These are phyloP conservation scores for Lactarius quietus DNA, from an alignment of 768 basidiomycete genomes.

Conservation along the genomic window DNA sequence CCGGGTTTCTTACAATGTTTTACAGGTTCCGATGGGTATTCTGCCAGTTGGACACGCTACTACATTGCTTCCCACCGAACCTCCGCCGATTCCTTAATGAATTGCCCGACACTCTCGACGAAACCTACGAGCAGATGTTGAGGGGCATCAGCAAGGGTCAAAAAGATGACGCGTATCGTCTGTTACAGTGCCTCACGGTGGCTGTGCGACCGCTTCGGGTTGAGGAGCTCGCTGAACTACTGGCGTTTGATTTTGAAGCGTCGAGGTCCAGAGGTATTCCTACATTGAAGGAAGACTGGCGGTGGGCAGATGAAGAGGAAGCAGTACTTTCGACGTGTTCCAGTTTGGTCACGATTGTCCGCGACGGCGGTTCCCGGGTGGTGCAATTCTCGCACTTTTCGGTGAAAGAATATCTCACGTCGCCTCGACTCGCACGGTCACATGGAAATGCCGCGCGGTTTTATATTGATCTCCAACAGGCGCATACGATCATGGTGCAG, in stretches of 20 bases:
- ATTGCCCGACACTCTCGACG: neutral
- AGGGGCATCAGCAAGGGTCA: neutral
- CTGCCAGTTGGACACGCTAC: neutral
- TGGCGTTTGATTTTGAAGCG: neutral
- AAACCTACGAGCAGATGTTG: neutral
- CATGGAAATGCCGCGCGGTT: neutral
- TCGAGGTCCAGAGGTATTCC: neutral
- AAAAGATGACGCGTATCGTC: neutral
- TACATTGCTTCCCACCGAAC: neutral
- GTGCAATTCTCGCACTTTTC: neutral
- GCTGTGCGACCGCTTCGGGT: neutral
- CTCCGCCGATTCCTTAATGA: neutral
- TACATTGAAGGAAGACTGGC: neutral
- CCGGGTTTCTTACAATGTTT: neutral
- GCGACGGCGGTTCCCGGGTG: neutral
- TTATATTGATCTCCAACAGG: neutral
- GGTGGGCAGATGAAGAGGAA: neutral
- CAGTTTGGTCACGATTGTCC: neutral
- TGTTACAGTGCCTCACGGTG: neutral
- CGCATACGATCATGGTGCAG: neutral
- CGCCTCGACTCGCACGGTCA: neutral
- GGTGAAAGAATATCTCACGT: neutral
- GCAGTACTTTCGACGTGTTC: neutral
- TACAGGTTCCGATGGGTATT: neutral
- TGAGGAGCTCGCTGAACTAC: neutral